Evolutionary conservation across 768 basidiomycete species (phyloP).

Genomic region (Russula sp.): DNA sequence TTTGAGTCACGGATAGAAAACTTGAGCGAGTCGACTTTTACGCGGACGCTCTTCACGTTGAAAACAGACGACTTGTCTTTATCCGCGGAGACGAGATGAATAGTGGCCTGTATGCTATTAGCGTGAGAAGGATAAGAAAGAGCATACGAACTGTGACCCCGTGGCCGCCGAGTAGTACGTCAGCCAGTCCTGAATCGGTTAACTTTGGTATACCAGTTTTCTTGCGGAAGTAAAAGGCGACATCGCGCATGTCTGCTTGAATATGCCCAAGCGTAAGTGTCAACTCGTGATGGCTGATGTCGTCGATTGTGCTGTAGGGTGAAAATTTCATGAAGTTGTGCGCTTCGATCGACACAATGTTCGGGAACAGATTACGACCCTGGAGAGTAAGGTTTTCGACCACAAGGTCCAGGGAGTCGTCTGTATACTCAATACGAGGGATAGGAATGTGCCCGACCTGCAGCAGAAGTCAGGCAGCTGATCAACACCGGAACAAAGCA

Average conservation of each 20-base stretch:
- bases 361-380: conserved; percentile 86
- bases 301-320: conserved; percentile 54
- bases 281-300: conserved; percentile 64
- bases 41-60: conserved; percentile 60
- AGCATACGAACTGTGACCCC: conserved; percentile 54
- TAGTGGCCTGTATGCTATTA: conserved; percentile 36
- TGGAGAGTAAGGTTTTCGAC: conserved; percentile 89
- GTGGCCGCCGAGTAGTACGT: conserved; percentile 75
- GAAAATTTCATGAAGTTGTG: conserved; percentile 81
- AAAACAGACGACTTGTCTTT: conserved; percentile 65
- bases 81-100: conserved; percentile 53
- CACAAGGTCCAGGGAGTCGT: conserved; percentile 78
- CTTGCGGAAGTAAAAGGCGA: conserved; percentile 84
- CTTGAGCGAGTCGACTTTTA: conserved; percentile 82
- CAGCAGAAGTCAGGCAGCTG: background rate
- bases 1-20: conserved; percentile 89
- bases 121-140: background rate
- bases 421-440: conserved; percentile 90
- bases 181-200: conserved; percentile 76
- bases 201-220: conserved; percentile 80
- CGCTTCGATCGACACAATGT: conserved; percentile 62
- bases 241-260: conserved; percentile 90
- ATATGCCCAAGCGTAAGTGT: conserved; percentile 74
- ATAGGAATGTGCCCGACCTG: conserved; percentile 80
- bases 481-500: background rate